Evolutionary conservation across 2,329 filamentous ascomycete genomes (phyloP), one percentile per base, ranked within the genome.

Genomic region (Fusarium dimerum): DNA sequence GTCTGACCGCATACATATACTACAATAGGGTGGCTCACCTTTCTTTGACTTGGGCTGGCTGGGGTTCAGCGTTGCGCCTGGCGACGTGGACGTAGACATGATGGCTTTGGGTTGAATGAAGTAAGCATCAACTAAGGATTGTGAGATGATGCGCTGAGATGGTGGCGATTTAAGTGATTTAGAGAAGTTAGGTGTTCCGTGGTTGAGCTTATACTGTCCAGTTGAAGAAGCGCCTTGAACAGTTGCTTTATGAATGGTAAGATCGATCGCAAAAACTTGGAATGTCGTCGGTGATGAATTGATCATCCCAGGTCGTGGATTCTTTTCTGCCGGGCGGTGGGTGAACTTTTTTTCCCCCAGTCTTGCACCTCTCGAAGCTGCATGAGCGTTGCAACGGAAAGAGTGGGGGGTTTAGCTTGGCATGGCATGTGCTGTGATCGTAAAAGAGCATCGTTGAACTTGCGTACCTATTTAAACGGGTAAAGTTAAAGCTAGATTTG

Each of bases 11-110:
- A 17, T 45, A 44, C 43, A 26, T 12, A 36, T 18, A 18, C 17
- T 51, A 39, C 40, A 38, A 34, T 18, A 38, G 18, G 29, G 42
- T 26, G 39, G 43, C 51, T 49, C 43, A 61, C 60, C 62, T 54
- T 55, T 56, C 45, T 52, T 48, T 40, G 54, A 29, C 48, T 65
- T 65, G 16, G 50, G 42, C 50, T 54, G 57, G 18, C 45, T 57
- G 40, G 55, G 43, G 48, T 62, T 54, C 56, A 56, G 48, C 16
- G 47, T 39, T 45, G 44, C 43, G 40, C 44, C 50, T 30, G 59
- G 40, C 43, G 48, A 16, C 32, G 58, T 48, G 40, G 54, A 45
- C 13, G 54, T 52, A 40, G 56, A 51, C 56, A 64, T 64, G 47
- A 44, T 47, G 57, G 32, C 3, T 11, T 47, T 30, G 38, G 16